Percentiles rank a stretch among this genome's conserved stretches.
These are phyloP conservation scores for Leptographium wingfieldii DNA, from an alignment of 2,329 filamentous ascomycete genomes.

Conservation along the genomic window DNA sequence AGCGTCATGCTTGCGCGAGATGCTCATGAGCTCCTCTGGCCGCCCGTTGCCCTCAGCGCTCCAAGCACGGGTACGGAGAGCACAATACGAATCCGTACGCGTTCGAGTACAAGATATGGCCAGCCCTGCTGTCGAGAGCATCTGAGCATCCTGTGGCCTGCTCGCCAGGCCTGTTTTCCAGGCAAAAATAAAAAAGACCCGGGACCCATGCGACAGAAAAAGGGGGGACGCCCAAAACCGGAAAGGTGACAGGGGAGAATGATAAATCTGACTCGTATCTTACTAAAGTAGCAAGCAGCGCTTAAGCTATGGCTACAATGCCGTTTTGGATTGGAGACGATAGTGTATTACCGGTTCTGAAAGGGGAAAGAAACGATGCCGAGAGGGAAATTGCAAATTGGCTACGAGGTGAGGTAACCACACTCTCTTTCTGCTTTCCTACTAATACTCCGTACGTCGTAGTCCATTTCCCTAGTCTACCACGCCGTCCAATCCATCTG, in stretches of 20 bases:
- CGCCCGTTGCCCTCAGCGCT: neutral
- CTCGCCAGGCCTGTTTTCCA: too few species aligned
- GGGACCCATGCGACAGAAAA: neutral
- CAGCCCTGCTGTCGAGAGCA: too few species aligned
- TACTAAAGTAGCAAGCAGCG: neutral
- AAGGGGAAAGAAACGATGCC: neutral
- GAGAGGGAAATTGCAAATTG: neutral
- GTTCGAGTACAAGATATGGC: neutral
- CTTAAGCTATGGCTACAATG: neutral
- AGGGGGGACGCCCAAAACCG: neutral
- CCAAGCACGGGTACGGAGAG: too few species aligned
- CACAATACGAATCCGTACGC: neutral
- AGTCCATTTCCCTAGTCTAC: neutral
- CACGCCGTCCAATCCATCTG: neutral
- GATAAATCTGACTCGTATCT: neutral
- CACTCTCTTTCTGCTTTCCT: neutral
- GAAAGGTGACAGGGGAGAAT: neutral
- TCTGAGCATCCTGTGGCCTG: too few species aligned
- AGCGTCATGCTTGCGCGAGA: neutral
- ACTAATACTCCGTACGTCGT: too few species aligned
- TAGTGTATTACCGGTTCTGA: too few species aligned
- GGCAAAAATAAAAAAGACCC: neutral
- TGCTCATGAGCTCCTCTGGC: neutral
- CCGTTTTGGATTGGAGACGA: neutral
- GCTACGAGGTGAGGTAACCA: too few species aligned